These are phyloP conservation scores for Tardiomyces depauwii DNA, from an alignment of 1,139 yeast species.

Conservation along the genomic window DNA sequence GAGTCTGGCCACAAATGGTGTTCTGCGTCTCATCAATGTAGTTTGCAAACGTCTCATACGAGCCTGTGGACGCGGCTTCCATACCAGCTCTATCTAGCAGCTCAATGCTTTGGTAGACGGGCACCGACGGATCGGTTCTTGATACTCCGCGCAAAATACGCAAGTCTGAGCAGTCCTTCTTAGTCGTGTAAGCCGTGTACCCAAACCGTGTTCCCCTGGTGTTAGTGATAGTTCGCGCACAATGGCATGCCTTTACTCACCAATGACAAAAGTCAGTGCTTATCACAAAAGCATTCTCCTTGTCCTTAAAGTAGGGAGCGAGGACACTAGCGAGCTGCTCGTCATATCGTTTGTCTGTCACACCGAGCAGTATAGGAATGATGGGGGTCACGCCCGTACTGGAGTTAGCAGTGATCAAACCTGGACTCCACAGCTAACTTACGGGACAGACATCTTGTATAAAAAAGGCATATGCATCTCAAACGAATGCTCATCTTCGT, in stretches of 20 bases:
- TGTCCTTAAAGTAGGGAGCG: constrained; percentile 43
- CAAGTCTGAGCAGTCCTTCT: constrained; percentile 8
- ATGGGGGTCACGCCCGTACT: constrained; percentile 24
- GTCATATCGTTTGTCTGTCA: constrained; percentile 38
- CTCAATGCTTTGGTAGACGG: constrained; percentile 65
- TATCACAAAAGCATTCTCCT: constrained; percentile 57
- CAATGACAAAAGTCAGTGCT: constrained; percentile 96
- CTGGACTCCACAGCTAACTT: no score
- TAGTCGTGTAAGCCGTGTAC: constrained; percentile 13
- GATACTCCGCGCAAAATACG: constrained; percentile 7
- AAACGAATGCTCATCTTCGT: constrained; percentile 82
- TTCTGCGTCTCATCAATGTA: constrained; percentile 66
- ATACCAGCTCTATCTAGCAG: constrained; percentile 59
- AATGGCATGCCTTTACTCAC: constrained; percentile 21
- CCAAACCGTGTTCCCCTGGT: constrained; percentile 13
- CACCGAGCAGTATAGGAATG: constrained; percentile 75
- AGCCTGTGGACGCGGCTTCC: constrained; percentile 46
- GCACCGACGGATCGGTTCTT: constrained; percentile 19
- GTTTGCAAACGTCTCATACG: constrained; percentile 46
- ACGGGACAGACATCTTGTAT: constrained; percentile 32
- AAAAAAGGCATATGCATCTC: constrained; percentile 91
- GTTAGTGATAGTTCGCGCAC: constrained; percentile 1
- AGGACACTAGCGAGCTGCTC: constrained; percentile 38
- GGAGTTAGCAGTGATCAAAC: no score
- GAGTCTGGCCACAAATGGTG: constrained; percentile 90